These are phyloP conservation scores for Blumeria graminis DNA, from an alignment of 2,329 filamentous ascomycete genomes.

Conservation along the genomic window DNA sequence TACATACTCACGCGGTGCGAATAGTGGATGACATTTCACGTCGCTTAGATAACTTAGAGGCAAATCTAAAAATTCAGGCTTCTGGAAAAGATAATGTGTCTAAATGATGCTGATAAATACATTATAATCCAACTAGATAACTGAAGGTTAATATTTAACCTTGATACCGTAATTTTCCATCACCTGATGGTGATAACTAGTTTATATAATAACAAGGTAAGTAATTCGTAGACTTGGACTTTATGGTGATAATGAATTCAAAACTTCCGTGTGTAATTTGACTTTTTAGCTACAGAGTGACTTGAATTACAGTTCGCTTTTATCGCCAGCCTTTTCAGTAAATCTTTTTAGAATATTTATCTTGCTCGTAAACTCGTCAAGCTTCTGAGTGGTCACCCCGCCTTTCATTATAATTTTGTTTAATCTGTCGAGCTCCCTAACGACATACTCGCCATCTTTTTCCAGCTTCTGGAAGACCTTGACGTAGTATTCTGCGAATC, in stretches of 20 bases:
- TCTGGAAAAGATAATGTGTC: conserved; percentile 5
- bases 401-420: conserved; percentile 67
- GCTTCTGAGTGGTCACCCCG: conserved; percentile 60
- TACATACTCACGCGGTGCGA: neutral
- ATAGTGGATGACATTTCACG: conserved; percentile 87
- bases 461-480: conserved; percentile 70
- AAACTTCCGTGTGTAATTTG: neutral
- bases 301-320: conserved; percentile 1
- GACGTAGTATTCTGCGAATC: conserved; percentile 85
- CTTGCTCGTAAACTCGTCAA: conserved; percentile 68
- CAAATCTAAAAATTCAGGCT: conserved; percentile 10
- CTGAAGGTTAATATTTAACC: too few species aligned
- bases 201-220: too few species aligned
- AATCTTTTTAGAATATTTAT: conserved; percentile 76
- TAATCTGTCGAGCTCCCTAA: conserved; percentile 67
- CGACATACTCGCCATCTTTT: conserved; percentile 52
- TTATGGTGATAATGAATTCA: too few species aligned
- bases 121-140: conserved; percentile 9
- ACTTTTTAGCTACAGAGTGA: neutral
- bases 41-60: conserved; percentile 53
- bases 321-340: conserved; percentile 29
- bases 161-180: too few species aligned
- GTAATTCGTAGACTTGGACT: too few species aligned
- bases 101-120: conserved; percentile 5
- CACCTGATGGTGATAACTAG: too few species aligned